Base-by-base conservation (phyloP, 495 filamentous ascomycete species). In the Penicillium cosmopolitanum region DNA sequence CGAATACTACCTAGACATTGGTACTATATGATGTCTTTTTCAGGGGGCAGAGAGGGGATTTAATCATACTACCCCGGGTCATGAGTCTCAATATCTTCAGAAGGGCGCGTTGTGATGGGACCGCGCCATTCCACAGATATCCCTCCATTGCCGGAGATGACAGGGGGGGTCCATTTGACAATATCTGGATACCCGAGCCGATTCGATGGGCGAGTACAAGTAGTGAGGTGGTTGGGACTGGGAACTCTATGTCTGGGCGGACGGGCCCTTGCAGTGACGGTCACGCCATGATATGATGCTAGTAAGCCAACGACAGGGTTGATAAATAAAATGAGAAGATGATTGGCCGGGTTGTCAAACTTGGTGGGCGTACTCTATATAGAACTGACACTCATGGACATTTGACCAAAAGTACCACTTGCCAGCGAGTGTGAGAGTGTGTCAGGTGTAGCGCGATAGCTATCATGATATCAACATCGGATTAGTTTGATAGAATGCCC, bases 111-210 rank as follows among this genome's bases (percentile, higher is more conserved):
- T n/a, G 18, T 19, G 43, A 21, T 21, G 21, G 19, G 10, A 6
- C 16, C 3, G 19, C 21, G 3, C 23, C 46, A 48, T 48, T 48
- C 46, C 46, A n/a, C 46, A 12, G 19, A 16, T 15, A 48, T 48
- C 46, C 46, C 46, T 48, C 46, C 46, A 48, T 48, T 48, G 21
- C 21, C 21, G 46, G 21, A 23, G 23, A 48, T 48, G 46, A 48
- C 46, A 48, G 23, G 18, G 46, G 23, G 46, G 46, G 46, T 13
- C 46, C 46, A 9, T 15, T 48, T 11, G 15, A 48, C 15, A 31
- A 25, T 48, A 4, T 19, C 46, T 25, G 21, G 7, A n/a, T 28
- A 15, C 7, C 23, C 11, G 11, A 48, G 46, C 21, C 15, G 46
- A 25, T 12, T 48, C 10, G 7, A 7, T 25, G 11, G 9, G 12